phyloP scores from a whole-genome alignment of 805 yeast species.

The Saccharomycopsis sp. region DNA sequence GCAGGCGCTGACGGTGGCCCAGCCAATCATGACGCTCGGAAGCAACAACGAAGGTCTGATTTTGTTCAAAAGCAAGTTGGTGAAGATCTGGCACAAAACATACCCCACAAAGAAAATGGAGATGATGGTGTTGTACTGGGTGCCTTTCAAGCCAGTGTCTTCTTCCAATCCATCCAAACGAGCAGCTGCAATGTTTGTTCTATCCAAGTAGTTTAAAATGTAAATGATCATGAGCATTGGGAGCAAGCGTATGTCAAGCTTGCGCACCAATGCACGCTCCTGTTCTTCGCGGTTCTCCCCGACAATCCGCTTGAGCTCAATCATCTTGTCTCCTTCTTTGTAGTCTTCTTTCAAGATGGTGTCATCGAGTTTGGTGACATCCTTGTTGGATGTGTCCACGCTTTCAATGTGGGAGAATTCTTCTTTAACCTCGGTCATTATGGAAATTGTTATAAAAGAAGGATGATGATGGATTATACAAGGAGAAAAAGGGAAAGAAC shows the following conservation, averaged over 20 bases:
- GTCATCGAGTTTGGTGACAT: background rate
- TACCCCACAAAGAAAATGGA: slow-evolving; percentile 41
- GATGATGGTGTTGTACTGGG: slow-evolving; percentile 41
- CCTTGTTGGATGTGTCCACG: background rate
- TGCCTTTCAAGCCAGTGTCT: slow-evolving; percentile 35
- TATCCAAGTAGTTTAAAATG: slow-evolving; percentile 42
- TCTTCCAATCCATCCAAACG: slow-evolving; percentile 41
- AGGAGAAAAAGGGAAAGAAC: too few relatives aligned
- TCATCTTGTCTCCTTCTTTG: slow-evolving; percentile 1
- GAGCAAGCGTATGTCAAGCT: slow-evolving; percentile 40
- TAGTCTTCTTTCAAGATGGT: background rate
- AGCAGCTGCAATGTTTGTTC: slow-evolving; percentile 41
- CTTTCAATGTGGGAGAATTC: slow-evolving; percentile 3
- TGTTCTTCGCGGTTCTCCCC: slow-evolving; percentile 37
- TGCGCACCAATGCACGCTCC: slow-evolving; percentile 36
- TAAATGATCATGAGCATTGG: slow-evolving; percentile 44
- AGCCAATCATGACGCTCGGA: slow-evolving; percentile 35
- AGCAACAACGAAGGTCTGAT: slow-evolving; percentile 45
- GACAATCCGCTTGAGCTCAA: slow-evolving; percentile 9
- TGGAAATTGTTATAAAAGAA: too few relatives aligned
- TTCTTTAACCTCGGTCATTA: slow-evolving; percentile 2
- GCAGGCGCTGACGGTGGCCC: slow-evolving; percentile 31
- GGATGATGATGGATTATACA: too few relatives aligned
- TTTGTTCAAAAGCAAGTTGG: slow-evolving; percentile 36
- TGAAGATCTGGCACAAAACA: slow-evolving; percentile 40